Percentiles rank a stretch among this genome's conserved stretches.
phyloP scores from a whole-genome alignment of 225 moss, liverwort and hornwort species.

The Pseudisothecium myosuroides region DNA sequence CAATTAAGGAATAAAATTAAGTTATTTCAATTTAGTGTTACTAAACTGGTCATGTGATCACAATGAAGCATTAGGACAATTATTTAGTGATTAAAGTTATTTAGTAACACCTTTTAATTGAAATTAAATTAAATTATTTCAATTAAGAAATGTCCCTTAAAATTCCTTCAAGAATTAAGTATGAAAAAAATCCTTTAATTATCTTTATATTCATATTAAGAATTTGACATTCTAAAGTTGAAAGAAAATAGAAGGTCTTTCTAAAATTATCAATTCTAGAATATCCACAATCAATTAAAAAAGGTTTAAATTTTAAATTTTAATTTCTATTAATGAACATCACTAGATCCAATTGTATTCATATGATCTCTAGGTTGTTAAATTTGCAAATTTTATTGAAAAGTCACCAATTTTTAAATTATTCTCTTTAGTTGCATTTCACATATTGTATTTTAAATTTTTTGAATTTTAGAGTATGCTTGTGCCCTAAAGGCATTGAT shows the following conservation, averaged over 20 bases:
- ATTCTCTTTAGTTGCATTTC: background rate
- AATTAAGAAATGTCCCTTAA: background rate
- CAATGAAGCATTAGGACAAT: too few species aligned
- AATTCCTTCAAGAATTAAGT: too few species aligned
- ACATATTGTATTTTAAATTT: background rate
- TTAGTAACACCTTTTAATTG: too few species aligned
- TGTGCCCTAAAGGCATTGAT: background rate
- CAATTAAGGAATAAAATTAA: too few species aligned
- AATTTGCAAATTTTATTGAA: background rate
- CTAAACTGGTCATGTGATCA: too few species aligned
- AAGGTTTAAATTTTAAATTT: too few species aligned
- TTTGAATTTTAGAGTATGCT: accelerated
- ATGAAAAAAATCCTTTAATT: background rate
- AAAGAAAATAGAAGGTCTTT: background rate
- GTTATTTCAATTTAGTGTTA: background rate
- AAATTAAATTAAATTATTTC: background rate
- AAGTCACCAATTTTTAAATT: background rate
- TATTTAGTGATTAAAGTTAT: too few species aligned
- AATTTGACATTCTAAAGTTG: background rate
- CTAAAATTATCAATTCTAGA: background rate
- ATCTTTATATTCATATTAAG: background rate
- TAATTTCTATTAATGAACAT: too few species aligned
- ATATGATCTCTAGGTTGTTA: too few species aligned
- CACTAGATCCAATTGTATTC: background rate
- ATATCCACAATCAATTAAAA: background rate